Evolutionary conservation across 805 yeast species (phyloP), one percentile per base, ranked within the genome.

Genomic region (Candida adriatica): DNA sequence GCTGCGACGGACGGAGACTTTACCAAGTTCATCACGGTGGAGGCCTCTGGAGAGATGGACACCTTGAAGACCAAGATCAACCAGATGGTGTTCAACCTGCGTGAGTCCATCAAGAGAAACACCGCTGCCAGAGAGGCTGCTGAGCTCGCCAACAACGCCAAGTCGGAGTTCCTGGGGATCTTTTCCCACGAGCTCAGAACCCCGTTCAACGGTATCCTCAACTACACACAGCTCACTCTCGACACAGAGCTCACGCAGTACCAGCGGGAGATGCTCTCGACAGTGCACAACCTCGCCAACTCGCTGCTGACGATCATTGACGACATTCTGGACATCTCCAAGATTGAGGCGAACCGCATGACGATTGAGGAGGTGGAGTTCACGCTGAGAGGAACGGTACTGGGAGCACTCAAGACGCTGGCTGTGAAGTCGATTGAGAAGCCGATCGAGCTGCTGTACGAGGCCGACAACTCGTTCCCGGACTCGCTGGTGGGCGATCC

Each of bases 111-210:
- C 54, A 94, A 85, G 59, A 75, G 94, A 55, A 85, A 85, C 51
- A 84, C 95, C 1, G 92, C 90, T 8, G 95, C 95, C 1, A 76
- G 95, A 59, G 95, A 85, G 58, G 95, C 95, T 22, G 95, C 95
- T 23, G 95, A 85, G 52, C 65, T 84, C 46, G 95, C 95, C 5
- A 85, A 85, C 56, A 70, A 83, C 45, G 86, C 95, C 4, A 85
- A 85, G 56, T 84, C 94, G 8, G 95, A 85, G 56, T 85, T 85
- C 54, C 68, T 85, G 59, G 94, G 94, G 28, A 85, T 85, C 51
- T 85, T 82, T 70, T 81, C 90, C 6, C 85, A 77, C 56, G 95
- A 85, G 56, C 80, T 85, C 49, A 68, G 95, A 55, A 85, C 95
- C 3, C 95, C 95, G 14, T 79, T 85, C 75, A 85, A 85, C 56